Percentiles rank a stretch among this genome's conserved stretches.
Evolutionary conservation across 2,329 filamentous ascomycete species (phyloP).

Genomic region (Xylariaceae sp.): DNA sequence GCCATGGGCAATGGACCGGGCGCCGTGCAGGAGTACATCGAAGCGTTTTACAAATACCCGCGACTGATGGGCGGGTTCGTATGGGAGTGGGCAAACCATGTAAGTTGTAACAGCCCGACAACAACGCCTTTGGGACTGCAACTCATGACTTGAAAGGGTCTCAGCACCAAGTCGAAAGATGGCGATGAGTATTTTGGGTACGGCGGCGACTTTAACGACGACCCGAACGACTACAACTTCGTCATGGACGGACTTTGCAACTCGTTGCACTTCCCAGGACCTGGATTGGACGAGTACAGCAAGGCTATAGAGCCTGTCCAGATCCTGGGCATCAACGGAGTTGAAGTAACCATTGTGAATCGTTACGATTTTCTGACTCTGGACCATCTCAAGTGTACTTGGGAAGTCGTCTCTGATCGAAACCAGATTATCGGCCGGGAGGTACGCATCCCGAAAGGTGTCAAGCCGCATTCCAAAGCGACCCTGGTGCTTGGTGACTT

Average conservation of each 20-base stretch:
- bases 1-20: slow-evolving; percentile 77
- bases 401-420: slow-evolving; percentile 46
- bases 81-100: slow-evolving; percentile 68
- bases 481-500: slow-evolving; percentile 40
- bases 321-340: slow-evolving; percentile 48
- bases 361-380: slow-evolving; percentile 57
- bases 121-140: neutral
- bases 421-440: slow-evolving; percentile 39
- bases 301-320: slow-evolving; percentile 64
- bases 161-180: slow-evolving; percentile 47
- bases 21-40: slow-evolving; percentile 67
- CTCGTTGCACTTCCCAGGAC: slow-evolving; percentile 53
- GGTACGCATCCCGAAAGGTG: slow-evolving; percentile 45
- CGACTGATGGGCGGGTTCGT: slow-evolving; percentile 66
- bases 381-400: slow-evolving; percentile 52
- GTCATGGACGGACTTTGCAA: slow-evolving; percentile 58
- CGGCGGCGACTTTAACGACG: slow-evolving; percentile 64
- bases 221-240: slow-evolving; percentile 62
- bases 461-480: slow-evolving; percentile 47
- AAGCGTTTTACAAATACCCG: slow-evolving; percentile 63
- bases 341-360: slow-evolving; percentile 52
- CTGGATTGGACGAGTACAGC: slow-evolving; percentile 57
- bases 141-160: slow-evolving; percentile 34
- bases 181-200: slow-evolving; percentile 57
- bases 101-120: slow-evolving; percentile 27